Conservation (phyloP, 148 eudicot genomes). For the Simmondsia chinensis region DNA sequence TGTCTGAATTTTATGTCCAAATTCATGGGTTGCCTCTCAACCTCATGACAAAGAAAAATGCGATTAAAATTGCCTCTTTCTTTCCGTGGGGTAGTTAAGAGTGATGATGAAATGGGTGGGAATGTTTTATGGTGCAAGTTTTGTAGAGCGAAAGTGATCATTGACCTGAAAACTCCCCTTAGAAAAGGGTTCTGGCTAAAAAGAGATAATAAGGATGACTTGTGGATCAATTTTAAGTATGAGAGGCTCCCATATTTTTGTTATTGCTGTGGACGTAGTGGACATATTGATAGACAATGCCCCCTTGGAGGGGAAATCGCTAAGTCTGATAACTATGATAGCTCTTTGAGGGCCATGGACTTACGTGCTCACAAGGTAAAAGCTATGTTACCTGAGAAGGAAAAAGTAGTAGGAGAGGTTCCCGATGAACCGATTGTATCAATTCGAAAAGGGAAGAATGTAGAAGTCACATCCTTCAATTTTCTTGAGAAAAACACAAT, state of each 20-base stretch:
- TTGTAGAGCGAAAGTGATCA: neutral
- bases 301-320: too few species aligned
- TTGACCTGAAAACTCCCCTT: slow-evolving; percentile 2
- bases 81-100: neutral
- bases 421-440: too few species aligned
- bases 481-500: too few species aligned
- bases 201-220: neutral
- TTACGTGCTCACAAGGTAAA: too few species aligned
- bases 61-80: neutral
- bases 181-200: slow-evolving; percentile 2
- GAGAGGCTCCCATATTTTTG: slow-evolving; percentile 7
- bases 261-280: slow-evolving; percentile 8
- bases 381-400: too few species aligned
- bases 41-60: neutral
- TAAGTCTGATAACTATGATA: too few species aligned
- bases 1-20: slow-evolving; percentile 5
- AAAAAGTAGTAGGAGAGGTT: too few species aligned
- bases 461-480: too few species aligned
- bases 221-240: slow-evolving; percentile 7
- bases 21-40: slow-evolving; percentile 3
- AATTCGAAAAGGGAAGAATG: too few species aligned
- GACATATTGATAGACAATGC: slow-evolving; percentile 1
- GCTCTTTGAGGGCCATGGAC: too few species aligned
- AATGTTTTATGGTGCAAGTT: neutral
- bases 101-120: neutral